phyloP scores from a whole-genome alignment of 441 rosid species.

The Croton laevigatus region DNA sequence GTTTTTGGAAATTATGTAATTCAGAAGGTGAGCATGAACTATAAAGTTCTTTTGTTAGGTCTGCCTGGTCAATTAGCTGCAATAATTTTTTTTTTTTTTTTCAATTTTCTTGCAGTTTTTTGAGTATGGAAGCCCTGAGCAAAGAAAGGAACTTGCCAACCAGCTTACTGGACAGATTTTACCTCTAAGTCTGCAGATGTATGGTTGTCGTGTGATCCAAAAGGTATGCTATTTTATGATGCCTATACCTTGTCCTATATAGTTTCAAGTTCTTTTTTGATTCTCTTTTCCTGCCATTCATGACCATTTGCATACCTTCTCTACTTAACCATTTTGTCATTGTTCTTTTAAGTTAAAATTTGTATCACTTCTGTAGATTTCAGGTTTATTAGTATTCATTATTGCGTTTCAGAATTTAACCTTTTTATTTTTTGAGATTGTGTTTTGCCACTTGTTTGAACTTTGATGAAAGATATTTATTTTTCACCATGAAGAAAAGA shows the following conservation, averaged over 20 bases:
- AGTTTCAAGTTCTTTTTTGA: neutral
- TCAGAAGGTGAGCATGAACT: constrained; percentile 48
- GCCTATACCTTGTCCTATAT: neutral
- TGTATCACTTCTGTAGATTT: neutral
- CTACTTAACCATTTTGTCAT: neutral
- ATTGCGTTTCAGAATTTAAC: no score
- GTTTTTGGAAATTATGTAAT: constrained; percentile 77
- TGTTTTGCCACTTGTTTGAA: neutral
- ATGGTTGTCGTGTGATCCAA: constrained; percentile 81
- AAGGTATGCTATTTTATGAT: constrained; percentile 41
- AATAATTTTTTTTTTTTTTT: constrained; percentile 3
- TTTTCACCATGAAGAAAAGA: neutral
- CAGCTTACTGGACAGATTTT: constrained; percentile 62
- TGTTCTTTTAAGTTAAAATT: neutral
- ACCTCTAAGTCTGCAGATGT: constrained; percentile 69
- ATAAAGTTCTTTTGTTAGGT: neutral
- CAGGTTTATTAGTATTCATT: neutral
- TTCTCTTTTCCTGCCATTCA: neutral
- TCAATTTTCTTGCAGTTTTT: constrained; percentile 46
- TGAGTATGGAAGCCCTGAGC: constrained; percentile 58
- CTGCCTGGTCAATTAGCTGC: neutral
- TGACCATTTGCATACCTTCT: neutral
- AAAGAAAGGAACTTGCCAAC: constrained; percentile 64
- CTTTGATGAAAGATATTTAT: neutral
- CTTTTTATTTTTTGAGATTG: neutral